Evolutionary conservation across 495 filamentous ascomycete genomes (phyloP).

Genomic region (Lindgomyces ingoldianus): DNA sequence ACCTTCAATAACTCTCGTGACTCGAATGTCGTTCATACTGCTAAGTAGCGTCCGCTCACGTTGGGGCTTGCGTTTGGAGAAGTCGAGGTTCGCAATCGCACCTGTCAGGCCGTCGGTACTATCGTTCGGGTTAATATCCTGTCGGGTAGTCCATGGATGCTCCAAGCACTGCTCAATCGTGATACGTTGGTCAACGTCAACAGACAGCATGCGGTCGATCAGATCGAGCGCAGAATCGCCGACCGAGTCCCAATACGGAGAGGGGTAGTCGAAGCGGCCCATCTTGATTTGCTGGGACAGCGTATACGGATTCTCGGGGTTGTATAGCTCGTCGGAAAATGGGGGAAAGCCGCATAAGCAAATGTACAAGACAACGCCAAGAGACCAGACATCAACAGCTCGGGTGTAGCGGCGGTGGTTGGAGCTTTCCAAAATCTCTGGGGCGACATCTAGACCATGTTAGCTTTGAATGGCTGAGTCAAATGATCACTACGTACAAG

Average conservation of each 20-base stretch:
- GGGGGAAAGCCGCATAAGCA: constrained; percentile 97
- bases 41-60: constrained; percentile 85
- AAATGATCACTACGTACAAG: constrained; percentile 56
- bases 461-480: neutral
- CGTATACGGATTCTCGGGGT: constrained; percentile 74
- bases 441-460: constrained; percentile 68
- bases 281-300: constrained; percentile 88
- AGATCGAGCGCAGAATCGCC: constrained; percentile 87
- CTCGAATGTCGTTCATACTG: constrained; percentile 74
- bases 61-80: constrained; percentile 73
- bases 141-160: constrained; percentile 81
- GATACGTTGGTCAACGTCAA: constrained; percentile 78
- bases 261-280: constrained; percentile 90
- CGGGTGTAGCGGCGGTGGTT: constrained; percentile 85
- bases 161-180: constrained; percentile 87
- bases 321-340: constrained; percentile 90
- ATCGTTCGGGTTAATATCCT: constrained; percentile 58
- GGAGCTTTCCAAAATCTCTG: constrained; percentile 83
- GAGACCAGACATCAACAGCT: constrained; percentile 94
- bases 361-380: constrained; percentile 98
- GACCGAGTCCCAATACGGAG: constrained; percentile 95
- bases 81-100: constrained; percentile 76
- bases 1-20: constrained; percentile 61
- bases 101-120: constrained; percentile 92
- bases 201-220: constrained; percentile 92